Evolutionary conservation across 108 stramenopile genomes (phyloP), one percentile per base, ranked within the genome.

Genomic region (Bacterosira constricta): DNA sequence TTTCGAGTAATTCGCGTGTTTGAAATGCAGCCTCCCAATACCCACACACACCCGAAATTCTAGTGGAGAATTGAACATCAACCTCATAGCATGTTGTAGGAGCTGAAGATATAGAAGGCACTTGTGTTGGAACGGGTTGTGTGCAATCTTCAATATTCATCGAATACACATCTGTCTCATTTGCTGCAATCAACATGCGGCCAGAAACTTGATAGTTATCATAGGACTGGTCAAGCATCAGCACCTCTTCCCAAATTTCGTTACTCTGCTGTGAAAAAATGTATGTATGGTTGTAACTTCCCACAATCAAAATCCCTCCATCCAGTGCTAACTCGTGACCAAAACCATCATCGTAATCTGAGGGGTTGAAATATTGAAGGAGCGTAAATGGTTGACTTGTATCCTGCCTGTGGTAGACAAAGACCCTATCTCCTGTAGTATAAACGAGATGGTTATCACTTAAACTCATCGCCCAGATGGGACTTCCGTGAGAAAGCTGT

Each of bases 251-350:
- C 45, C 27, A 58, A 23, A 21, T 13, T 17, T 31, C 69, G 36
- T 46, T 34, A 6, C 20, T 34, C 35, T 70, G 53, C 32, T 30
- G 35, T 10, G 57, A 59, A 34, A 70, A 70, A 9, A 70, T 25
- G 47, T 70, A 47, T n/a, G 69, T 70, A 10, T 59, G 41, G 20
- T 70, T 50, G 69, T 49, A 26, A 37, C 58, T 51, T 34, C 57
- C 56, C 25, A 70, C 69, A 15, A 70, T 42, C 69, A 70, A 60
- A 7, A 70, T 55, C 3, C 23, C 69, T 18, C 46, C 32, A 18
- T 55, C 54, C 42, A 70, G 27, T 29, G 57, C 44, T n/a, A 70
- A 59, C 17, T 17, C 5, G 12, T 47, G 23, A 0, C 69, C 69
- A 70, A 60, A 70, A 44, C 46, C 69, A 7, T 58, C 44, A 0